Evolutionary conservation across 2,329 filamentous ascomycete species (phyloP).

Genomic region (Scedosporium apiospermum): DNA sequence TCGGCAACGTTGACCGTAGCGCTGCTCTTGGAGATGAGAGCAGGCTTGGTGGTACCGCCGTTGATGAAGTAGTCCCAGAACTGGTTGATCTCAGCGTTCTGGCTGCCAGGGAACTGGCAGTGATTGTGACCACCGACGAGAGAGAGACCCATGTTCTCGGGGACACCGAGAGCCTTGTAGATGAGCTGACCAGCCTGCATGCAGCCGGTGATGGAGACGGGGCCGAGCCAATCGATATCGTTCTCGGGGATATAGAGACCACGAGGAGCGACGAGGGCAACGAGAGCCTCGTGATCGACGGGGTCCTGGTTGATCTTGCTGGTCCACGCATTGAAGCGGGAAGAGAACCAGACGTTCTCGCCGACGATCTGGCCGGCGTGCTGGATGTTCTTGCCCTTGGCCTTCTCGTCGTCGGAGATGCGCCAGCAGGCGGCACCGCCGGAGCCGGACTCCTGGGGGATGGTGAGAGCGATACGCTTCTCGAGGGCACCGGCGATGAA

Average conservation of each 20-base stretch:
- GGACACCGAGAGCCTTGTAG: slow-evolving; percentile 42
- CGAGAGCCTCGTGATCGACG: slow-evolving; percentile 49
- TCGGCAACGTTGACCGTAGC: slow-evolving; percentile 1
- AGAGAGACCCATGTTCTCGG: slow-evolving; percentile 48
- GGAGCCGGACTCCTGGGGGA: slow-evolving; percentile 54
- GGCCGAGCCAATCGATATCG: slow-evolving; percentile 49
- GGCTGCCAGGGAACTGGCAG: slow-evolving; percentile 43
- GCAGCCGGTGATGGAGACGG: slow-evolving; percentile 45
- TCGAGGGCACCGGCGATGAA: slow-evolving; percentile 52
- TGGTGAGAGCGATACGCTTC: slow-evolving; percentile 47
- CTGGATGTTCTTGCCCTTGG: slow-evolving; percentile 47
- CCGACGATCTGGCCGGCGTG: slow-evolving; percentile 47
- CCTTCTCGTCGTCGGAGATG: slow-evolving; percentile 39
- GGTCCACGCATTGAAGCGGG: slow-evolving; percentile 41
- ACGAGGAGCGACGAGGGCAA: slow-evolving; percentile 44
- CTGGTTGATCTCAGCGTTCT: slow-evolving; percentile 39
- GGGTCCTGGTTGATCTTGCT: slow-evolving; percentile 36
- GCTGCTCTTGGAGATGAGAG: slow-evolving; percentile 4
- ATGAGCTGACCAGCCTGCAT: slow-evolving; percentile 45
- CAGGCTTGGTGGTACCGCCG: slow-evolving; percentile 19
- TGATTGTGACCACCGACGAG: slow-evolving; percentile 44
- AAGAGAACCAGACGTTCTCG: slow-evolving; percentile 56
- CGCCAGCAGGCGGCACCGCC: slow-evolving; percentile 55
- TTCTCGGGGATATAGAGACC: slow-evolving; percentile 48
- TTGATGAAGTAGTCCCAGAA: slow-evolving; percentile 47